Evolutionary conservation across 257 asterid genomes (phyloP).

Genomic region (Solanum clarkiae): DNA sequence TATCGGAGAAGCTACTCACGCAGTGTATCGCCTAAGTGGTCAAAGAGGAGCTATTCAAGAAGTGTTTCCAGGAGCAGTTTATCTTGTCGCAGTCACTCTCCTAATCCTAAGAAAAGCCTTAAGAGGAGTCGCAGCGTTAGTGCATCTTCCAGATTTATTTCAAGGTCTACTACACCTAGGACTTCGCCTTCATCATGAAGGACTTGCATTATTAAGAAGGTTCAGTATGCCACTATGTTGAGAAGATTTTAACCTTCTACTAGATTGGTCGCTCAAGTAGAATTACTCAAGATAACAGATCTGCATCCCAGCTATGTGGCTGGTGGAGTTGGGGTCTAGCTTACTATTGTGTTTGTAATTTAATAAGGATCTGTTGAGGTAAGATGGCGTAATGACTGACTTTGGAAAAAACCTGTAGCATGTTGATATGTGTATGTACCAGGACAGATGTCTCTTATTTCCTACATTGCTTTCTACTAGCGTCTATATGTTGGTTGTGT

Average conservation of each 20-base stretch:
- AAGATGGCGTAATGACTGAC: background rate
- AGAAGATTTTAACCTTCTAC: background rate
- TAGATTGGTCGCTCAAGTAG: background rate
- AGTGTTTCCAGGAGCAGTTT: constrained; percentile 30
- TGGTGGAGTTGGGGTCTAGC: background rate
- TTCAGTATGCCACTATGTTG: background rate
- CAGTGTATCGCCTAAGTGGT: constrained; percentile 19
- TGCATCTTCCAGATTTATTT: constrained; percentile 33
- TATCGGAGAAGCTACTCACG: constrained; percentile 28
- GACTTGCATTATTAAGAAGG: background rate
- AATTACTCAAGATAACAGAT: background rate
- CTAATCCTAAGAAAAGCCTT: constrained; percentile 6
- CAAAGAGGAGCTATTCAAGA: constrained; percentile 26
- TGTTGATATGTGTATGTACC: background rate
- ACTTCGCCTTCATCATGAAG: constrained; percentile 9
- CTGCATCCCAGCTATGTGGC: background rate
- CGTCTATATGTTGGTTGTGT: background rate
- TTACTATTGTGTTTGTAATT: background rate
- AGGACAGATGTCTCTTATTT: background rate
- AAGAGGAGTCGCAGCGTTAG: constrained; percentile 32
- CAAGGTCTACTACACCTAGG: constrained; percentile 26
- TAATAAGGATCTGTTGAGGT: background rate
- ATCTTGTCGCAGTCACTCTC: constrained; percentile 12
- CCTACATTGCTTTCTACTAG: background rate
- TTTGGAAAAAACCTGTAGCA: background rate